These are phyloP conservation scores for Bolboschoenus planiculmis DNA, from an alignment of 176 grass and related monocot genomes.

Conservation along the genomic window DNA sequence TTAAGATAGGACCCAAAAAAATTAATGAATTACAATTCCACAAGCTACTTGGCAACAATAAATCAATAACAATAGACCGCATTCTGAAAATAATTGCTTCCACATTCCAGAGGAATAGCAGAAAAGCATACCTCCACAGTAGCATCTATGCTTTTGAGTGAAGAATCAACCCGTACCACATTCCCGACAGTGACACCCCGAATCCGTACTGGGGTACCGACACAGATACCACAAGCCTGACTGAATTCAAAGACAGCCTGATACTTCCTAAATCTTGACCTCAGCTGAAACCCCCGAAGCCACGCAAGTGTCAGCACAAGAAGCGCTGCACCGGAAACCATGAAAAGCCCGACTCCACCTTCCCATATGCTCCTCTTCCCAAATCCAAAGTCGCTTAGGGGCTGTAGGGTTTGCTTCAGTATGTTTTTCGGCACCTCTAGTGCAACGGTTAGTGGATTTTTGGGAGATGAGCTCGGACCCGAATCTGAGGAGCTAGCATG, in stretches of 20 bases:
- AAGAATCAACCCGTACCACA: slow-evolving; percentile 82
- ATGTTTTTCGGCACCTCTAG: slow-evolving; percentile 34
- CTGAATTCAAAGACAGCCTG: slow-evolving; percentile 73
- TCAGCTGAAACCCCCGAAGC: slow-evolving; percentile 72
- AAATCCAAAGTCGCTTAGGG: slow-evolving; percentile 77
- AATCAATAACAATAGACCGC: background rate
- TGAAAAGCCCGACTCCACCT: slow-evolving; percentile 92
- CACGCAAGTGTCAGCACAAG: slow-evolving; percentile 71
- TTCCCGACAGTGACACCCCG: slow-evolving; percentile 81
- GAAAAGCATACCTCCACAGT: slow-evolving; percentile 49
- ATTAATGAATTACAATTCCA: background rate
- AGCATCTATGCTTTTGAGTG: slow-evolving; percentile 77
- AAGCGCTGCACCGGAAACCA: slow-evolving; percentile 72
- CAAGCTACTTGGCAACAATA: background rate
- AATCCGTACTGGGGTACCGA: slow-evolving; percentile 85
- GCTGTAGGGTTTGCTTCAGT: slow-evolving; percentile 65
- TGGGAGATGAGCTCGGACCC: slow-evolving; percentile 15
- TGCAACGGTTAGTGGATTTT: slow-evolving; percentile 27
- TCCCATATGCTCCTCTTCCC: slow-evolving; percentile 90
- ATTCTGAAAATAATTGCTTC: background rate
- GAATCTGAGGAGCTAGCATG: slow-evolving; percentile 5
- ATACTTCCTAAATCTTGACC: slow-evolving; percentile 75
- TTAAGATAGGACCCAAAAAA: background rate
- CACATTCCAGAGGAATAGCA: background rate
- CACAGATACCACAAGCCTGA: slow-evolving; percentile 88